Evolutionary conservation across 2,329 filamentous ascomycete species (phyloP).

Genomic region (Fusarium sulawesiense): DNA sequence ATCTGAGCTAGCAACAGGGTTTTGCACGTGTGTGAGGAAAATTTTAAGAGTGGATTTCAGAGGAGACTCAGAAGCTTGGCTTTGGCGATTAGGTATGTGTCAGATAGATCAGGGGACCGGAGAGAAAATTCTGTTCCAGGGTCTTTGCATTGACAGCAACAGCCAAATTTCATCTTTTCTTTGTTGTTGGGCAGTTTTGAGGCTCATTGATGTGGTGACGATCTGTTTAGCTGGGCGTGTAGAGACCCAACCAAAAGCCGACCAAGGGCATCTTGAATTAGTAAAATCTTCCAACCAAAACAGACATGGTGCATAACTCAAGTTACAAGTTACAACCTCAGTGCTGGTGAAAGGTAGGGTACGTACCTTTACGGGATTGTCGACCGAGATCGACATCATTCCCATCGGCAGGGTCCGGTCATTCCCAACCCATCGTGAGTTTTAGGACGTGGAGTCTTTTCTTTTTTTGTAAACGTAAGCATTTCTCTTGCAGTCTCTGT

Average conservation of each 20-base stretch:
- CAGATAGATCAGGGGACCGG: neutral
- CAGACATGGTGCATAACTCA: slow-evolving; percentile 17
- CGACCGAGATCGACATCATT: slow-evolving; percentile 44
- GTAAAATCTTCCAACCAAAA: slow-evolving; percentile 16
- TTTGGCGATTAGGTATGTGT: neutral
- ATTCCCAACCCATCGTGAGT: slow-evolving; percentile 7
- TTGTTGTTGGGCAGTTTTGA: slow-evolving; percentile 3
- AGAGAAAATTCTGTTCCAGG: neutral
- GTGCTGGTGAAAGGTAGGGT: neutral
- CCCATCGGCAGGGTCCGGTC: slow-evolving; percentile 42
- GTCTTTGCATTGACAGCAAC: neutral
- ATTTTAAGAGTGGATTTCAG: slow-evolving; percentile 26
- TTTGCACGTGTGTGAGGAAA: slow-evolving; percentile 17
- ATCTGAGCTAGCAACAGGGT: slow-evolving; percentile 28
- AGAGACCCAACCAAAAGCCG: slow-evolving; percentile 21
- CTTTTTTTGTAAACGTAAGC: neutral
- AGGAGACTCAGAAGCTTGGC: neutral
- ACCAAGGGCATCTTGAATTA: slow-evolving; percentile 10
- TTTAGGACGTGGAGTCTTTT: neutral
- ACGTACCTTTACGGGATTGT: slow-evolving; percentile 21
- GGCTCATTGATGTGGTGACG: slow-evolving; percentile 8
- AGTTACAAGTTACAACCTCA: neutral
- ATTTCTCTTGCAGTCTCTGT: neutral
- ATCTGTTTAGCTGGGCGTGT: slow-evolving; percentile 2
- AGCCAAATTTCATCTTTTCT: slow-evolving; percentile 2